These are phyloP conservation scores for Skeletonema potamos DNA, from an alignment of 108 stramenopile species.

Conservation along the genomic window DNA sequence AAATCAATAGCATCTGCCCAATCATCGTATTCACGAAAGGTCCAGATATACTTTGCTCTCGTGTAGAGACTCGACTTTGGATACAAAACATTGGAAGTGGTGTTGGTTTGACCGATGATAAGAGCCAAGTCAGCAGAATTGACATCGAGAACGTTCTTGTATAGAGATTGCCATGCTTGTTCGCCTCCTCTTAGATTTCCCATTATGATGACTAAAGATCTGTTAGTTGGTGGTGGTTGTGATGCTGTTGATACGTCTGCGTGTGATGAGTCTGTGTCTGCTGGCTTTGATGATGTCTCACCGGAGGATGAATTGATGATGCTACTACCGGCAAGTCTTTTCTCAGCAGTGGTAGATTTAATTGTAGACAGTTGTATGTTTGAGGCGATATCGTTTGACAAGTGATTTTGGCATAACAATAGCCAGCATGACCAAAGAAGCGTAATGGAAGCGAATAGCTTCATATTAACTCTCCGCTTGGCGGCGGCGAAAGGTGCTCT, in stretches of 20 bases:
- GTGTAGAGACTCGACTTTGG: conserved; percentile 16
- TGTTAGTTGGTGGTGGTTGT: neutral
- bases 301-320: neutral
- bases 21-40: conserved; percentile 42
- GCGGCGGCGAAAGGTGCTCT: neutral
- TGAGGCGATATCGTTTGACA: neutral
- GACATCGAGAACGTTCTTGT: conserved; percentile 44
- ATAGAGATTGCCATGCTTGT: conserved; percentile 46
- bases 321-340: neutral
- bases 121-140: conserved; percentile 51
- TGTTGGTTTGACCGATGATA: conserved; percentile 17
- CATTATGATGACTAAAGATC: conserved; percentile 41
- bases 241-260: no score
- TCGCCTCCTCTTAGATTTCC: conserved; percentile 54
- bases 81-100: neutral
- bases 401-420: neutral
- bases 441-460: neutral
- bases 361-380: neutral
- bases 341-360: neutral
- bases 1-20: conserved; percentile 54
- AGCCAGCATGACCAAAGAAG: neutral
- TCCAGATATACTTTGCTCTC: conserved; percentile 43
- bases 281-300: neutral
- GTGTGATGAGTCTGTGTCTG: neutral
- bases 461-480: neutral